Evolutionary conservation across 345 rosid species (phyloP).

Genomic region (Orychophragmus violaceus): DNA sequence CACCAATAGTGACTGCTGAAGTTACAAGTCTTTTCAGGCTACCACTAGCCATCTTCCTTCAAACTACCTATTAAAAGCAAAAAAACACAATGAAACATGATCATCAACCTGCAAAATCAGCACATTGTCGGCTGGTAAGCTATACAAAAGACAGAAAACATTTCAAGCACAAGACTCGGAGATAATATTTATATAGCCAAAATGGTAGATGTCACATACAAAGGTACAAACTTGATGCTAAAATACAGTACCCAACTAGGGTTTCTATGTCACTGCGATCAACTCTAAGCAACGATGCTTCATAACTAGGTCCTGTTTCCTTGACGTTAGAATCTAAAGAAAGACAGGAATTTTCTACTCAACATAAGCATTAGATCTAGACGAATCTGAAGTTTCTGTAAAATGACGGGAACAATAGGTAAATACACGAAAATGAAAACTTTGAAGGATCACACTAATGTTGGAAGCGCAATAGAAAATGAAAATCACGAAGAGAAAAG

Average conservation of each 20-base stretch:
- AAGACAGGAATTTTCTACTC: neutral
- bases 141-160: neutral
- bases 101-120: neutral
- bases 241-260: neutral
- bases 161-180: neutral
- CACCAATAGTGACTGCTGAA: constrained; percentile 52
- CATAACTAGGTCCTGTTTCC: neutral
- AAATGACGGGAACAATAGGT: neutral
- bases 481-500: neutral
- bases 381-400: neutral
- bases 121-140: neutral
- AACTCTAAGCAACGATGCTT: neutral
- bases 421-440: neutral
- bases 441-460: neutral
- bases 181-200: neutral
- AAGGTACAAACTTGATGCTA: neutral
- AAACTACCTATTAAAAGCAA: neutral
- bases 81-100: neutral
- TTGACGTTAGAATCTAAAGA: neutral
- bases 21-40: constrained; percentile 47
- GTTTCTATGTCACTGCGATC: neutral
- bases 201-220: neutral
- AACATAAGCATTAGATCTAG: neutral
- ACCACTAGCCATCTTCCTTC: constrained; percentile 40
- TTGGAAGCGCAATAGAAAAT: neutral